Base-by-base conservation (phyloP, 139 green algal genomes). In the Spirogloea muscicola region DNA sequence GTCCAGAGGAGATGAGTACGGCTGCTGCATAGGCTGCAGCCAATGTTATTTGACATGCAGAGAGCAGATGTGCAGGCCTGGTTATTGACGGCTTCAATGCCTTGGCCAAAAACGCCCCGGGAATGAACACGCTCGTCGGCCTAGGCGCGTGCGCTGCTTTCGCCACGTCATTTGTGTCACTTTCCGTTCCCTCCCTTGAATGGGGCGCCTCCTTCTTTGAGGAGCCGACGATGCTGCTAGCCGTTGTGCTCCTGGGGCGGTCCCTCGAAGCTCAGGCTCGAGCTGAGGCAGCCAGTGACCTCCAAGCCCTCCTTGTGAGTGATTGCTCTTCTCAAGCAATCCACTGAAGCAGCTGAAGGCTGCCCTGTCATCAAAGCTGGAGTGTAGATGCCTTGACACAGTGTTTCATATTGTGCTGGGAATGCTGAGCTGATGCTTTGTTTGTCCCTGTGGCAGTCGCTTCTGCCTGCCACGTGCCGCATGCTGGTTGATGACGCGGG, bases 191-290 rank as follows among this genome's bases (percentile, higher is more conserved):
- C 2, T 80, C 72, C 9, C 67, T 91, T 1, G 84, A 61, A 37
- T 84, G 90, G 51, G 70, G 60, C 39, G 86, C 92, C 49, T 78
- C 87, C 1, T 95, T 94, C 71, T 81, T 96, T 62, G 91, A 96
- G 77, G 92, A 97, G 85, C 92, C 92, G 0, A 36, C 94, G n/a
- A 97, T 97, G 92, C 90, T 97, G 84, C 89, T 97, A 66, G 90
- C 88, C n/a, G 94, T 97, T 52, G 90, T 97, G 74, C 86, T 97
- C 75, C 84, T 96, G 48, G 92, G 92, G 1, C 59, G 90, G 6
- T 84, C 89, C 2, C 76, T 96, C 41, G 92, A 97, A 72, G 84
- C 87, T 1, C 76, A 84, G 1, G 91, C 74, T 16, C 61, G 80
- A 21, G 80, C 80, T 10, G 36, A 55, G 16, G 74, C 74, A 2